Conservation (phyloP, 2,329 filamentous ascomycete genomes). For the Triangularia verruculosa region DNA sequence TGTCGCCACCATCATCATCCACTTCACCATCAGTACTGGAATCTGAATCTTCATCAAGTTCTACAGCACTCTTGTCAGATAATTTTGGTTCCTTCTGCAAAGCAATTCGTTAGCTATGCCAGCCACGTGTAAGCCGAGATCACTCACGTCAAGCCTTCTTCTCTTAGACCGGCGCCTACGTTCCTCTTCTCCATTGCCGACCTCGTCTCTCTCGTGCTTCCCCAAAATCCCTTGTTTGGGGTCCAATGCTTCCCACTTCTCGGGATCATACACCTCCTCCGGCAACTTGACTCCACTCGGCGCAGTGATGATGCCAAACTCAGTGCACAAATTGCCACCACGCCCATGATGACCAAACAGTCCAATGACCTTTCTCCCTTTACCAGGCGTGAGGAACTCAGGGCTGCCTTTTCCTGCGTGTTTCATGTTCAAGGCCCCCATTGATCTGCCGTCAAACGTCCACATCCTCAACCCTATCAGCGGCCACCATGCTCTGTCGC, state of each 20-base stretch:
- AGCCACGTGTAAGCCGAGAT: too few species aligned
- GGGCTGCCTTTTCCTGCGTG: neutral
- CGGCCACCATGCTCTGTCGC: neutral
- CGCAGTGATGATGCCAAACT: slow-evolving; percentile 26
- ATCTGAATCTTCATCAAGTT: too few species aligned
- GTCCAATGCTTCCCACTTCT: neutral
- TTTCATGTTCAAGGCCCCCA: slow-evolving; percentile 19
- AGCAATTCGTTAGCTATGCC: too few species aligned
- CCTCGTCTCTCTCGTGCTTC: slow-evolving; percentile 19
- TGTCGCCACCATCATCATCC: too few species aligned
- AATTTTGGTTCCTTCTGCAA: too few species aligned
- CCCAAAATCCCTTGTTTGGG: neutral
- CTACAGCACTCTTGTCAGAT: too few species aligned
- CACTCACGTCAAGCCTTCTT: neutral
- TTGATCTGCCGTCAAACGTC: slow-evolving; percentile 19
- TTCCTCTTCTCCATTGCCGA: slow-evolving; percentile 41
- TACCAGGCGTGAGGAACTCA: neutral
- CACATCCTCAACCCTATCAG: slow-evolving; percentile 17
- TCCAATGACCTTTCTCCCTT: neutral
- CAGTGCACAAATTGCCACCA: slow-evolving; percentile 37
- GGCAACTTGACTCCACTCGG: slow-evolving; percentile 44
- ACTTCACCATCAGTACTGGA: too few species aligned
- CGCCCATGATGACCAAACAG: slow-evolving; percentile 8
- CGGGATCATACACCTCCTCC: slow-evolving; percentile 32
- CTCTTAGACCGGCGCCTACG: slow-evolving; percentile 39